Conservation (phyloP, 768 basidiomycete genomes). For the Boletellus ananiceps region DNA sequence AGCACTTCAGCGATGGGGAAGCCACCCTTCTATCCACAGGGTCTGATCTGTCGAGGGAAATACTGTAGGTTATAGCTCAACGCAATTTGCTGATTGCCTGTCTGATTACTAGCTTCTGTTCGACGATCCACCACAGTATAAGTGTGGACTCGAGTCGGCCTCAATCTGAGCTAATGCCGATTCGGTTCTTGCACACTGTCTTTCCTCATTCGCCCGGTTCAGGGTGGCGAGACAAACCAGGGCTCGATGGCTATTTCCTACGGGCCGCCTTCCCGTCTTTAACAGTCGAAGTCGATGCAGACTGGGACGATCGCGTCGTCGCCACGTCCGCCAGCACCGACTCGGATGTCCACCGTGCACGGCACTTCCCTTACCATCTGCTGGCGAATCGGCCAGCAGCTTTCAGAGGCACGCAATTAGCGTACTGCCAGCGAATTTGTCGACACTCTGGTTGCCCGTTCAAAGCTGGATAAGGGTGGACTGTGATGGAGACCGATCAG, state of each 20-base stretch:
- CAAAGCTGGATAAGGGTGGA: conserved; percentile 33
- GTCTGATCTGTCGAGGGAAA: conserved; percentile 69
- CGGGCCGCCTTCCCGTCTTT: conserved; percentile 69
- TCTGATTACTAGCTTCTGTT: conserved; percentile 41
- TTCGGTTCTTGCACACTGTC: conserved; percentile 66
- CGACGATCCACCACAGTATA: conserved; percentile 66
- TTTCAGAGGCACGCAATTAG: conserved; percentile 64
- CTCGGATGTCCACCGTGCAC: conserved; percentile 44
- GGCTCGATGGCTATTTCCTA: conserved; percentile 74
- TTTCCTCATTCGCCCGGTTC: conserved; percentile 57
- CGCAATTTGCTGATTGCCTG: conserved; percentile 3
- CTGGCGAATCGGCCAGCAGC: conserved; percentile 75
- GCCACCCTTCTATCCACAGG: conserved; percentile 38
- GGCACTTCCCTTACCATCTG: conserved; percentile 66
- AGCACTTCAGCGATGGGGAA: conserved; percentile 60
- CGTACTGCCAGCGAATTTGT: conserved; percentile 69
- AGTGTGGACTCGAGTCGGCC: conserved; percentile 3
- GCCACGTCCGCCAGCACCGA: conserved; percentile 20
- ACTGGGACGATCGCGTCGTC: conserved; percentile 64
- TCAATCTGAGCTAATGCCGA: neutral
- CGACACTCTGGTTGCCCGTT: conserved; percentile 43
- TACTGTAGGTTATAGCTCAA: conserved; percentile 45
- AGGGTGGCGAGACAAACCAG: conserved; percentile 73
- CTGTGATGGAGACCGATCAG: conserved; percentile 82
- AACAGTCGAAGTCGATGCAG: conserved; percentile 60